phyloP scores from a whole-genome alignment of 306 rosid genomes.

The Lathyrus sativus region DNA sequence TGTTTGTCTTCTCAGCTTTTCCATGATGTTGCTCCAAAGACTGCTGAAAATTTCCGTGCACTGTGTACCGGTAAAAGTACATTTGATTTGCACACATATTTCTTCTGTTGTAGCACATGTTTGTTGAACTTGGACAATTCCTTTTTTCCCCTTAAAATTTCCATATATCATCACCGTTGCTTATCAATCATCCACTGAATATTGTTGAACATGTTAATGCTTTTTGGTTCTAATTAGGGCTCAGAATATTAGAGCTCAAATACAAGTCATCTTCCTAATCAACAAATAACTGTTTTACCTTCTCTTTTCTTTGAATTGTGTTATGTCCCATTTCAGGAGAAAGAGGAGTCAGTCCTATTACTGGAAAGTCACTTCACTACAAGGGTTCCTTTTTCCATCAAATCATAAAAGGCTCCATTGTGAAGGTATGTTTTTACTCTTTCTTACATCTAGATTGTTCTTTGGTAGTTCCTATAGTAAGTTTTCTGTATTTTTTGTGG shows the following conservation, averaged over 20 bases:
- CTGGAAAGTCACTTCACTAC: conserved; percentile 81
- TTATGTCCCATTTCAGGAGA: conserved; percentile 61
- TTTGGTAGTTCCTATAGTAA: conserved; percentile 28
- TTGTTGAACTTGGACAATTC: not conserved
- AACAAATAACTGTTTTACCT: not conserved
- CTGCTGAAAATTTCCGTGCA: conserved; percentile 91
- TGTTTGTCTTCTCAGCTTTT: conserved; percentile 60
- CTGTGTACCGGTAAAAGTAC: conserved; percentile 79
- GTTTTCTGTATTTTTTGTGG: conserved; percentile 44
- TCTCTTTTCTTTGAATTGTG: conserved; percentile 7
- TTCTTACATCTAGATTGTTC: conserved; percentile 20
- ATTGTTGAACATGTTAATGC: not conserved
- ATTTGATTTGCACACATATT: not conserved
- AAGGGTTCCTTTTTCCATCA: conserved; percentile 94
- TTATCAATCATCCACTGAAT: not conserved
- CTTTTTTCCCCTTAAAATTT: not conserved
- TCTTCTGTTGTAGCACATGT: not conserved
- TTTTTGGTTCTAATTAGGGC: not conserved
- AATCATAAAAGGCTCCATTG: conserved; percentile 63
- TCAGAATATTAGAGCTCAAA: not conserved
- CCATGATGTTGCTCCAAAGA: conserved; percentile 80
- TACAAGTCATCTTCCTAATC: not conserved
- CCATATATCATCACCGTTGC: conserved; percentile 7
- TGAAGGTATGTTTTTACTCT: conserved; percentile 59
- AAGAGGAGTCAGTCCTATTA: conserved; percentile 72